Conservation (phyloP, 441 rosid genomes). For the Erodium trifolium region DNA sequence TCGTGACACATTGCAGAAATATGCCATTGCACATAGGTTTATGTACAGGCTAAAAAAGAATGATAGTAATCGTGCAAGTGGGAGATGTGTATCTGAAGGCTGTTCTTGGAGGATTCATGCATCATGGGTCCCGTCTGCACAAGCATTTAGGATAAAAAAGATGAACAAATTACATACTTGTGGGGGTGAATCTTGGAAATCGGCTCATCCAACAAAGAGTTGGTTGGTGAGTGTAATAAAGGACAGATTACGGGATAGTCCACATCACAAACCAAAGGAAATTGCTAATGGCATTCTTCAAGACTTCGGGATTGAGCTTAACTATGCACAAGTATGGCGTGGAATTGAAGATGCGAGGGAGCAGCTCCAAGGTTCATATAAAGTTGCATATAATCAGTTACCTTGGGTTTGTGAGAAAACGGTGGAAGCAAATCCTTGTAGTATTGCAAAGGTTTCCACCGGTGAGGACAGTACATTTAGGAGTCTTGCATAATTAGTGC, state of each 20-base stretch:
- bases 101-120: slow-evolving; percentile 86
- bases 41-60: slow-evolving; percentile 70
- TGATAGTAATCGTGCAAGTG: slow-evolving; percentile 76
- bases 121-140: slow-evolving; percentile 69
- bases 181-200: slow-evolving; percentile 73
- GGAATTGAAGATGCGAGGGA: slow-evolving; percentile 82
- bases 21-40: slow-evolving; percentile 76
- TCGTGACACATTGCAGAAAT: slow-evolving; percentile 80
- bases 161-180: slow-evolving; percentile 62
- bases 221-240: slow-evolving; percentile 82
- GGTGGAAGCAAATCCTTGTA: slow-evolving; percentile 67
- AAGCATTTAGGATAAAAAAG: slow-evolving; percentile 57
- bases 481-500: no score
- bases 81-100: slow-evolving; percentile 52
- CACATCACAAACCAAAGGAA: slow-evolving; percentile 73
- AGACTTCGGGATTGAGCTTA: slow-evolving; percentile 76
- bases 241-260: slow-evolving; percentile 65
- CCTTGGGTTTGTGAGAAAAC: slow-evolving; percentile 63
- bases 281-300: slow-evolving; percentile 50
- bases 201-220: slow-evolving; percentile 66
- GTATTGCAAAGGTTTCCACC: slow-evolving; percentile 43
- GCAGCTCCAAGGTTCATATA: slow-evolving; percentile 77
- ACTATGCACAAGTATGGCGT: slow-evolving; percentile 74
- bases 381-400: slow-evolving; percentile 59
- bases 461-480: slow-evolving; percentile 60